Evolutionary conservation across 495 filamentous ascomycete genomes (phyloP), one percentile per base, ranked within the genome.

Genomic region (Daldinia grandis): DNA sequence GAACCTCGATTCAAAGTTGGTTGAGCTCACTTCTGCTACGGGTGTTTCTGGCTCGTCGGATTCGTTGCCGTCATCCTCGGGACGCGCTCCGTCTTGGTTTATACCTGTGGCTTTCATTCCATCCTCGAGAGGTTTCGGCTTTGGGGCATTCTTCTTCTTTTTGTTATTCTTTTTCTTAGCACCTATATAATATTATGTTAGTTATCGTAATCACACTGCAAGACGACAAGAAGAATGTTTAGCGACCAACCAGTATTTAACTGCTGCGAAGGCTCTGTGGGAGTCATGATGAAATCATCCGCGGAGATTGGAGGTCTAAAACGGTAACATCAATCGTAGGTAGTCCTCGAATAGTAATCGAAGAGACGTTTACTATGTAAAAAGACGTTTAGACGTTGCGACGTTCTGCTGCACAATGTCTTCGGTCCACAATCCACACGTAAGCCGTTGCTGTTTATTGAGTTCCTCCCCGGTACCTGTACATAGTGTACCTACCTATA

Each of bases 151-250:
- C 79, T 87, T 90, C 78, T 90, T 92, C 82, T 89, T 92, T 78
- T 88, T 91, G 78, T 85, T 88, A 76, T 87, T 91, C 84, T 90
- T 92, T 69, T 89, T 88, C 74, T 87, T 89, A 58, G 81, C 65
- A 76, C 80, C 86, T 86, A 68, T 55, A 72, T 37, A 38, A 73
- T 68, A 50, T 21, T 40, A 50, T 38, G 54, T 77, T 31, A 75
- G 69, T 68, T 56, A 61, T 47, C 15, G 44, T 25, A 37, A 62
- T 58, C 50, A 61, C 40, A 47, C 10, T 12, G 30, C 17, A 12
- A 40, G 44, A 64, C 28, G 15, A 37, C n/a, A 28, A 21, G 40
- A 35, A 58, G 15, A 62, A 58, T 58, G 7, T 28, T 53, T 55
- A 27, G 42, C 5, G 55, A 78, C 76, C 31, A 59, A 76, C 74